Evolutionary conservation across 2,329 filamentous ascomycete species (phyloP).

Genomic region (Teratosphaeria nubilosa): DNA sequence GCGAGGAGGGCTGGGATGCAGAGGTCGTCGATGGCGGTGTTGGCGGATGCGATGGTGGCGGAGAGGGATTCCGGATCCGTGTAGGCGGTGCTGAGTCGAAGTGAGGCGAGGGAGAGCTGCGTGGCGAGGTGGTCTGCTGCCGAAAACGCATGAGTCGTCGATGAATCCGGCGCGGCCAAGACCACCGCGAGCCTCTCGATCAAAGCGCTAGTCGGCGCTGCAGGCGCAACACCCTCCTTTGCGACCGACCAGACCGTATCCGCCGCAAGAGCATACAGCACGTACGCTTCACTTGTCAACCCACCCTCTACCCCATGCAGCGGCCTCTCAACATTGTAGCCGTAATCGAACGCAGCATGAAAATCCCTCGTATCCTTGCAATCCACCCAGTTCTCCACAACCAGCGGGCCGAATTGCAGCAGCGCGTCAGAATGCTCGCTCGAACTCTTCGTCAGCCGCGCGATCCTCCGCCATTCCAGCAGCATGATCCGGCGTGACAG

Average conservation of each 20-base stretch:
- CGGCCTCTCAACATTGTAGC: slow-evolving; percentile 20
- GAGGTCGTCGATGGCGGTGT: slow-evolving; percentile 6
- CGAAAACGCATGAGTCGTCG: too few species aligned
- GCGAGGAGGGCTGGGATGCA: slow-evolving; percentile 7
- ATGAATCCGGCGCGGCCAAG: background rate
- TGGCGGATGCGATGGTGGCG: background rate
- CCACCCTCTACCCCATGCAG: slow-evolving; percentile 10
- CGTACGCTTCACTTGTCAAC: slow-evolving; percentile 10
- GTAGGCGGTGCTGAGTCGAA: slow-evolving; percentile 6
- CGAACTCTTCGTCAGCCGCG: slow-evolving; percentile 18
- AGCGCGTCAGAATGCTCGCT: slow-evolving; percentile 8
- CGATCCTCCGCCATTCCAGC: slow-evolving; percentile 24
- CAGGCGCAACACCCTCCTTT: slow-evolving; percentile 2
- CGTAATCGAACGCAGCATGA: slow-evolving; percentile 24
- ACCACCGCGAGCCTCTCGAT: background rate
- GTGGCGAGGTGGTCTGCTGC: slow-evolving; percentile 12
- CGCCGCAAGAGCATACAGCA: slow-evolving; percentile 14
- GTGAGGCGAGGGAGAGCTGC: slow-evolving; percentile 10
- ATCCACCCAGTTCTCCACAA: slow-evolving; percentile 20
- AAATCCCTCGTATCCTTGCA: slow-evolving; percentile 26
- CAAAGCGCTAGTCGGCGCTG: background rate
- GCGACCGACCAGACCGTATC: slow-evolving; percentile 21
- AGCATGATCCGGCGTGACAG: slow-evolving; percentile 21
- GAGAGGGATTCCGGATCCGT: background rate
- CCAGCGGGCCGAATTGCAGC: slow-evolving; percentile 14